Percentiles rank a stretch among this genome's conserved stretches.
These are phyloP conservation scores for Gossypium herbaceum DNA, from an alignment of 345 rosid species.

Conservation along the genomic window DNA sequence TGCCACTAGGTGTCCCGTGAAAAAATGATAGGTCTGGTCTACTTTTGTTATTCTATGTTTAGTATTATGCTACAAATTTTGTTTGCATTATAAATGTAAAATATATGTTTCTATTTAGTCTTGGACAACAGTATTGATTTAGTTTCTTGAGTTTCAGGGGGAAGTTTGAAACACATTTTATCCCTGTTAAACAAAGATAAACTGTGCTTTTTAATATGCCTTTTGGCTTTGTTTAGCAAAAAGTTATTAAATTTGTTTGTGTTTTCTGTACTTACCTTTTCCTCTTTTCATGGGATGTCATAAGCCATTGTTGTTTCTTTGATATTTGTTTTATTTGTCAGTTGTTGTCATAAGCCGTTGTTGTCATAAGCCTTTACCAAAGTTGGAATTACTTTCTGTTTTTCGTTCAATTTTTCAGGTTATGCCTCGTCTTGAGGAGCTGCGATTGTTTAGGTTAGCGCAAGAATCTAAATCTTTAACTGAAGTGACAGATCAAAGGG, in stretches of 20 bases:
- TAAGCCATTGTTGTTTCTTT: no score
- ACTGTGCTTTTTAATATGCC: neutral
- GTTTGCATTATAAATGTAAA: neutral
- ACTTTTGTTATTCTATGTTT: neutral
- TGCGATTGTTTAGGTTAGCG: slow-evolving; percentile 48
- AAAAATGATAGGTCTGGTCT: neutral
- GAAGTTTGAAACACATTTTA: neutral
- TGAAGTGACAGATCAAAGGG: slow-evolving; percentile 37
- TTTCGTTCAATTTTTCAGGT: slow-evolving; percentile 40
- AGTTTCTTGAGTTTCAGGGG: neutral
- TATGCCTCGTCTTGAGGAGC: slow-evolving; percentile 83
- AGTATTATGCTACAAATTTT: neutral
- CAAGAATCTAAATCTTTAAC: slow-evolving; percentile 46
- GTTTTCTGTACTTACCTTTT: no score
- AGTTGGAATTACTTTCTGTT: neutral
- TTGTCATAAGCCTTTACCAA: neutral
- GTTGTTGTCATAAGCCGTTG: no score
- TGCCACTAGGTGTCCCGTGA: neutral
- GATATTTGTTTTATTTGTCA: no score
- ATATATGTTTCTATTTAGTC: neutral
- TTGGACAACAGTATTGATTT: neutral
- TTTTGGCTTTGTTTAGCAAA: no score
- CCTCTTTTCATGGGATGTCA: no score
- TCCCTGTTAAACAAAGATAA: neutral
- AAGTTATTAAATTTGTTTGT: no score